phyloP scores from a whole-genome alignment of 148 eudicot species.

The Chenopodium suecicum region DNA sequence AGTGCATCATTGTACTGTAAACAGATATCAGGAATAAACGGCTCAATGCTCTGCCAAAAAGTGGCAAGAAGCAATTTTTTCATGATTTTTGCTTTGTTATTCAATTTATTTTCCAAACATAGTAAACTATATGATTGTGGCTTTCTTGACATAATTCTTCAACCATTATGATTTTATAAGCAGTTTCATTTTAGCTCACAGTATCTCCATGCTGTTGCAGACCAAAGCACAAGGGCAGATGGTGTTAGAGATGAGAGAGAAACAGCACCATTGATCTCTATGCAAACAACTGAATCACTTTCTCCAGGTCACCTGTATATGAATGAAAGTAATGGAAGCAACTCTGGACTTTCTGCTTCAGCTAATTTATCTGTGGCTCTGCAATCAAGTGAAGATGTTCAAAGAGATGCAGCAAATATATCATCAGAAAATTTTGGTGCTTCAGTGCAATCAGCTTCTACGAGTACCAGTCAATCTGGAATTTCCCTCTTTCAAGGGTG shows the following conservation, averaged over 20 bases:
- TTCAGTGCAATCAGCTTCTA: constrained; percentile 39
- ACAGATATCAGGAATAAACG: background rate
- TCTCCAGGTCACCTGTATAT: constrained; percentile 31
- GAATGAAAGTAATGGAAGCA: constrained; percentile 33
- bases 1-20: background rate
- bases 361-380: constrained; percentile 39
- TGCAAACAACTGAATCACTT: constrained; percentile 25
- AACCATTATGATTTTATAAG: background rate
- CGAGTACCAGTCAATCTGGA: constrained; percentile 47
- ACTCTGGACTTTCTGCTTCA: constrained; percentile 34
- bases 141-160: background rate
- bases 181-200: constrained; percentile 18
- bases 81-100: background rate
- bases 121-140: background rate
- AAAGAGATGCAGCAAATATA: constrained; percentile 31
- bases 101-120: background rate
- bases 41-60: too few relatives aligned
- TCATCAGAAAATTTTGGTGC: constrained; percentile 37
- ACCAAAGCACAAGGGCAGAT: constrained; percentile 29
- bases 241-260: constrained; percentile 43
- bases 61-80: background rate
- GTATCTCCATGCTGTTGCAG: constrained; percentile 21
- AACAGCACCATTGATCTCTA: constrained; percentile 44
- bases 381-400: constrained; percentile 30
- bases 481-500: constrained; percentile 78